Conservation (phyloP, 306 rosid species). For the Vachellia collinsii region DNA sequence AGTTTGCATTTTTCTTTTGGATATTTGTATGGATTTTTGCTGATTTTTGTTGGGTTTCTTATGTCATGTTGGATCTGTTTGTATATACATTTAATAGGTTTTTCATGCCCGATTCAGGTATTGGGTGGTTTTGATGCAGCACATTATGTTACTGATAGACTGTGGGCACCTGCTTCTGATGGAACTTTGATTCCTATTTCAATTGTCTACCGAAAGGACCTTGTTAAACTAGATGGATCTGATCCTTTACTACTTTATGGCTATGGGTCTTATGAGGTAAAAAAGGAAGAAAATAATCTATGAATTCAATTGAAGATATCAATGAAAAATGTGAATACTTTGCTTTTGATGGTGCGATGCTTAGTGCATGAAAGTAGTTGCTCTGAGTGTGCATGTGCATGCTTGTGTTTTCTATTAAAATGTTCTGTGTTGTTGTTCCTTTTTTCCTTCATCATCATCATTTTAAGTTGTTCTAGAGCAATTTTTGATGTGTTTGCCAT, state of each 20-base stretch:
- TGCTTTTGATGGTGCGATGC: constrained; percentile 29
- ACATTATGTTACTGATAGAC: constrained; percentile 82
- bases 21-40: constrained; percentile 12
- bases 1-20: background rate
- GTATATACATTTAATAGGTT: constrained; percentile 17
- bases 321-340: constrained; percentile 28
- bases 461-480: background rate
- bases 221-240: constrained; percentile 85
- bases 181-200: constrained; percentile 87
- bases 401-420: background rate
- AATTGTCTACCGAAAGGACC: constrained; percentile 78
- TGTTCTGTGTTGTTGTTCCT: background rate
- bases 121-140: constrained; percentile 85
- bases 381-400: background rate
- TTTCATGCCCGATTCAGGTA: constrained; percentile 58
- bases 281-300: constrained; percentile 4
- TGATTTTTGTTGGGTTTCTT: background rate
- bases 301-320: constrained; percentile 27
- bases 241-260: constrained; percentile 92
- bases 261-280: constrained; percentile 97
- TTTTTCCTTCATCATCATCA: background rate
- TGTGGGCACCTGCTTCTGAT: constrained; percentile 79
- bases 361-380: constrained; percentile 22
- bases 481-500: constrained; percentile 17
- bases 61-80: constrained; percentile 23